These are phyloP conservation scores for Xanthoconium separans DNA, from an alignment of 1,284 basidiomycete species.

Conservation along the genomic window DNA sequence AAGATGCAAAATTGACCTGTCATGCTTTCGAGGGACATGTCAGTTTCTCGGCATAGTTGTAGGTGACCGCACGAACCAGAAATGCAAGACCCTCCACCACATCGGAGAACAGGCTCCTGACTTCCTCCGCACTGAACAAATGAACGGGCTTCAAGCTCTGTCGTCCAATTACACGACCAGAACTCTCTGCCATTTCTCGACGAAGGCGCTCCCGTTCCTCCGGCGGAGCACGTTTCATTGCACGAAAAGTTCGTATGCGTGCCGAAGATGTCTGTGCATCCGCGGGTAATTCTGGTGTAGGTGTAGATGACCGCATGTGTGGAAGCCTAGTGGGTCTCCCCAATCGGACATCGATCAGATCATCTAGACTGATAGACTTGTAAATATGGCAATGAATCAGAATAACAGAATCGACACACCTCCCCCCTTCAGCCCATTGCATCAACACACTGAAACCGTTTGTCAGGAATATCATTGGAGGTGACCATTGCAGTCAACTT, in stretches of 20 bases:
- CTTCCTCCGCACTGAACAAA: constrained; percentile 78
- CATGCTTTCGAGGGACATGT: constrained; percentile 52
- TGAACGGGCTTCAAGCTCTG: constrained; percentile 68
- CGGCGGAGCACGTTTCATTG: constrained; percentile 59
- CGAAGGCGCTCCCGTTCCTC: constrained; percentile 63
- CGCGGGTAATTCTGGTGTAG: constrained; percentile 20
- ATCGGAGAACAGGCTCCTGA: constrained; percentile 73
- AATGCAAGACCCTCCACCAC: constrained; percentile 79
- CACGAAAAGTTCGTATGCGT: constrained; percentile 73
- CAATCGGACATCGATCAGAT: constrained; percentile 77
- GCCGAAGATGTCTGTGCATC: constrained; percentile 60
- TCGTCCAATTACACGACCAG: constrained; percentile 18
- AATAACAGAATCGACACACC: constrained; percentile 32
- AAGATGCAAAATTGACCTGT: constrained; percentile 84
- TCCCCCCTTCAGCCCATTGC: constrained; percentile 91
- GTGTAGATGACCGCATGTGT: constrained; percentile 42
- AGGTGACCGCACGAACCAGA: constrained; percentile 52
- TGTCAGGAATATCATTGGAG: constrained; percentile 5
- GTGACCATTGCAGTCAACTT: constrained; percentile 17
- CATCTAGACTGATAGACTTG: constrained; percentile 61
- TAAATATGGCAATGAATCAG: neutral
- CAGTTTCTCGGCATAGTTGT: neutral
- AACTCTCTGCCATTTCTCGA: constrained; percentile 42
- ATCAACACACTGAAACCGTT: constrained; percentile 68
- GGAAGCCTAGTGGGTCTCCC: constrained; percentile 49